Conservation (phyloP, 768 basidiomycete species). For the Tulasnella sp. region DNA sequence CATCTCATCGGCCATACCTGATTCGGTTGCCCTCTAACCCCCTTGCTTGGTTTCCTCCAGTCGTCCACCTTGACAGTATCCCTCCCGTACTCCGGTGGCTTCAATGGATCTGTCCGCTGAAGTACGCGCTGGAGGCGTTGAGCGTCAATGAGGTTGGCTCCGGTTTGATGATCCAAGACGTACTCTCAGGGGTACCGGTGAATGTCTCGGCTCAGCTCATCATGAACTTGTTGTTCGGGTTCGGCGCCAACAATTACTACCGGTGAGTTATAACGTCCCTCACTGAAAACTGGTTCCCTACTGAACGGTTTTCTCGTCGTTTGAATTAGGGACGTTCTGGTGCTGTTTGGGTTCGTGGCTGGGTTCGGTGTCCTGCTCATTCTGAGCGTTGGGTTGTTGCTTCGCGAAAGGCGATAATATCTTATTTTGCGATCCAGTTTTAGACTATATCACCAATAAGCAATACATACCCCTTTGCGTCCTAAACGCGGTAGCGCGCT, state of each 20-base stretch:
- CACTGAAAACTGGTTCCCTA: too few species aligned
- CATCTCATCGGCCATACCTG: not conserved
- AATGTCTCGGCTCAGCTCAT: constrained; percentile 71
- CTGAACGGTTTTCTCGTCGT: not conserved
- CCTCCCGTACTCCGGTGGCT: constrained; percentile 90
- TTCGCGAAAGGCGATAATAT: constrained; percentile 59
- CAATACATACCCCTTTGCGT: too few species aligned
- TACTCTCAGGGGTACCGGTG: constrained; percentile 71
- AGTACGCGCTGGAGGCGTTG: constrained; percentile 75
- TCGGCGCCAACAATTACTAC: constrained; percentile 72
- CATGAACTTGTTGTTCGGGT: constrained; percentile 87
- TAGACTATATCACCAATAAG: too few species aligned
- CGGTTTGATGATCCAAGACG: constrained; percentile 74
- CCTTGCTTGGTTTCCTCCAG: not conserved
- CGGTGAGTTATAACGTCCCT: constrained; percentile 34
- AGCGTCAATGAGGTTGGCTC: constrained; percentile 87
- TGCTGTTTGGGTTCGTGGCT: constrained; percentile 76
- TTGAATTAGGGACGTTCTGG: constrained; percentile 60
- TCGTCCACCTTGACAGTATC: constrained; percentile 75
- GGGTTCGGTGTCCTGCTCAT: constrained; percentile 69
- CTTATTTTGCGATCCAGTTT: too few species aligned
- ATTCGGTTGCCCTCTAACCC: not conserved
- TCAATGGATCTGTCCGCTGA: constrained; percentile 80
- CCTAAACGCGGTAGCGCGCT: too few species aligned
- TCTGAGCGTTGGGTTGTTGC: constrained; percentile 61